Evolutionary conservation across 768 basidiomycete genomes (phyloP), one percentile per base, ranked within the genome.

Genomic region (Phanerochaete sordida): DNA sequence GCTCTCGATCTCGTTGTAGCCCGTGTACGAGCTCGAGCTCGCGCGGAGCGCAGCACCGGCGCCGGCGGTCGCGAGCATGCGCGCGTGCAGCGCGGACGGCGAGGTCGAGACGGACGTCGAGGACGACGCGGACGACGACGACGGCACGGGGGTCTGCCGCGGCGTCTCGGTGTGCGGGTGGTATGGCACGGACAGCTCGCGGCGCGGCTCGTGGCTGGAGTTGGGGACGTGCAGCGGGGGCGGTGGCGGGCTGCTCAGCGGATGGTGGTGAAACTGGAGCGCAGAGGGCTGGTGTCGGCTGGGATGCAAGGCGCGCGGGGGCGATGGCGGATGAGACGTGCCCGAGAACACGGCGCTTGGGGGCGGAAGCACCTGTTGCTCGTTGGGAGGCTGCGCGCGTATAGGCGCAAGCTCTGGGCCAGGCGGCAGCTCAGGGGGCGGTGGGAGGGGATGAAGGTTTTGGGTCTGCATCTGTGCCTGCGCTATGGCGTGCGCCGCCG

Each of bases 1-100:
- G 68, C 81, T 82, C 23, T 82, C 79, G 6, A 75, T 70, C 24
- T 68, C 72, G 65, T 64, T 61, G 70, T 77, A 31, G 24, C 39
- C 58, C 4, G 50, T 44, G 43, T 57, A 62, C 56, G 56, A 39
- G 44, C 44, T 55, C 27, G 55, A 19, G 50, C 33, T 23, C 26
- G 30, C 56, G 47, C 56, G 33, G 7, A 35, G 33, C 27, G 24
- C n/a, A n/a, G n/a, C 30, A 9, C 12, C 33, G 26, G 4, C 13
- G 57, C 28, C n/a, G 31, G n/a, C n/a, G 45, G 9, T 23, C 33
- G 51, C 13, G 24, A 49, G 13, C 19, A 33, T 13, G 51, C 49
- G 51, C 4, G 24, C 24, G 16, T 54, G 53, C 26, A 45, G 30
- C 35, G 54, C 33, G 9, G 59, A 24, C 16, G 59, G 51, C 30